Percentiles rank a stretch among this genome's conserved stretches.
Evolutionary conservation across 371 early-diverging fungal genomes (phyloP).

Genomic region (Mortierella sp.): DNA sequence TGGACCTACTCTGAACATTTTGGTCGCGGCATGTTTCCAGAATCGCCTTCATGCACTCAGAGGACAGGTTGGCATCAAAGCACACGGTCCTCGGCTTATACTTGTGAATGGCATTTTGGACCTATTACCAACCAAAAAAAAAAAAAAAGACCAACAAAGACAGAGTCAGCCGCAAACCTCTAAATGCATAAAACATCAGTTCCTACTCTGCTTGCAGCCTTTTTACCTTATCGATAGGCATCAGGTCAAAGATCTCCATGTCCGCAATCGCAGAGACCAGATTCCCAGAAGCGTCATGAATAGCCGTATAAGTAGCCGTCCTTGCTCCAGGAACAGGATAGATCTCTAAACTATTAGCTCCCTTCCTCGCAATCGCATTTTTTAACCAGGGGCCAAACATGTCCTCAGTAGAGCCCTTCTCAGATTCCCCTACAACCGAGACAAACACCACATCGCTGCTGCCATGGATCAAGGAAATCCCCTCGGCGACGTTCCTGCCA

Average conservation of each 20-base stretch:
- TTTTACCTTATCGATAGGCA: constrained; percentile 59
- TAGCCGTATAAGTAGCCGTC: constrained; percentile 82
- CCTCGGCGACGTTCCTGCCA: constrained; percentile 91
- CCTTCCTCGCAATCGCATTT: constrained; percentile 65
- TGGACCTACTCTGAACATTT: constrained; percentile 56
- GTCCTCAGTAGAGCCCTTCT: constrained; percentile 62
- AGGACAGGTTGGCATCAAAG: constrained; percentile 82
- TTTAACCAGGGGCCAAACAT: constrained; percentile 68
- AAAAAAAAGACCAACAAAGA: not conserved
- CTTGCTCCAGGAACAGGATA: constrained; percentile 34
- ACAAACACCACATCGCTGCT: constrained; percentile 68
- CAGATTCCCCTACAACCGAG: constrained; percentile 71
- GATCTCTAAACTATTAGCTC: constrained; percentile 66
- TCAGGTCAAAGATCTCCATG: constrained; percentile 80
- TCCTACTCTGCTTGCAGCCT: too few relatives aligned
- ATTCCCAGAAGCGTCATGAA: constrained; percentile 80
- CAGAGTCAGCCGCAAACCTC: not conserved
- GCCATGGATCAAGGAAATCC: constrained; percentile 76
- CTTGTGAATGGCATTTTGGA: constrained; percentile 50
- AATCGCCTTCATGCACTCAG: constrained; percentile 59
- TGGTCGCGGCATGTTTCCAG: constrained; percentile 54
- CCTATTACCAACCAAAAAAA: constrained; percentile 40
- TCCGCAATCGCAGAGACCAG: constrained; percentile 89
- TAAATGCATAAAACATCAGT: not conserved
- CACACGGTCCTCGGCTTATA: constrained; percentile 66